Evolutionary conservation across 2,329 filamentous ascomycete genomes (phyloP), one percentile per base, ranked within the genome.

Genomic region (Setomelanomma holmii): DNA sequence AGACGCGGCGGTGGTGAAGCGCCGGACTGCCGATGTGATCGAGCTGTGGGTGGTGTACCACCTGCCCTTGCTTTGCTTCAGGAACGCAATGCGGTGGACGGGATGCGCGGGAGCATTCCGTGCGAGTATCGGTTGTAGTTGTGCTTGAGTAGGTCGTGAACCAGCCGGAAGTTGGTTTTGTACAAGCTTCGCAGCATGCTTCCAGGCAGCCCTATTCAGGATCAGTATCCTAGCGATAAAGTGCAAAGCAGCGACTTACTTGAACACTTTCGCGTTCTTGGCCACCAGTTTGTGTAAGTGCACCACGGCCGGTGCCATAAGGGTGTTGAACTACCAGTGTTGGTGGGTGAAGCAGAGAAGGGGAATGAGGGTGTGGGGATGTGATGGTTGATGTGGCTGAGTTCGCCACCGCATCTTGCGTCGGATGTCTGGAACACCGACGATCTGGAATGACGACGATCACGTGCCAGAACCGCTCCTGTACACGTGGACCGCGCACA

Each of bases 31-130:
- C 43, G 75, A 68, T 42, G 72, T 73, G 63, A 79, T 74, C 33
- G 66, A 64, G 57, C 76, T 77, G 52, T 80, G 80, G 24, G 86
- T 88, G 23, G 83, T 86, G 72, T 86, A 88, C 76, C 83, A 85
- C 58, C 86, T 80, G 61, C 83, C 84, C 57, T 87, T 86, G 62
- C 78, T 79, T 71, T 89, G 87, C 57, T 84, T 84, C 58, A 89
- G 82, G 45, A 80, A 81, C 40, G 86, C 86, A 53, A 83, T 78
- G 35, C 83, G 85, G 67, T 86, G 86, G 49, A 86, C 76, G 30
- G 85, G 83, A 53, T 88, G 86, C 35, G 80, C 80, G 7, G 81
- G 78, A 23, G 79, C 75, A 58, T 81, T 80, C 58, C 84, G 83
- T 33, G 80, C 83, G 61, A 86, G 83, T 21, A 84, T 78, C 16